Base-by-base conservation (phyloP, 805 yeast genomes). In the Lipomyces japonicus region DNA sequence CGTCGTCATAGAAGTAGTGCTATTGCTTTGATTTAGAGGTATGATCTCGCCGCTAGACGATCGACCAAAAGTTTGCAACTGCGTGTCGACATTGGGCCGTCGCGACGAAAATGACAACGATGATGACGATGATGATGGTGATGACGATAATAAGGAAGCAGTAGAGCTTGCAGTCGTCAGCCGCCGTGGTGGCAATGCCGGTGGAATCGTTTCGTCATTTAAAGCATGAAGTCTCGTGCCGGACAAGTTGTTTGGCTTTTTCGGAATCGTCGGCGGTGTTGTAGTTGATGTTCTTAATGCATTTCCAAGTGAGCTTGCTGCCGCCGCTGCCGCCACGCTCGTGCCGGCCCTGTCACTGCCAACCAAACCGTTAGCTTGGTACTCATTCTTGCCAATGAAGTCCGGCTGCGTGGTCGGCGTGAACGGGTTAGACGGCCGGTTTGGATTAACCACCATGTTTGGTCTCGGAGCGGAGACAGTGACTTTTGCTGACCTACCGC, bases 401-500 rank as follows among this genome's bases (percentile, higher is more conserved):
- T 79, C 84, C 0, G 81, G 80, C 50, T 75, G 78, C 10, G 66
- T 65, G 1, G 77, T 74, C 21, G 65, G 67, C 2, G 71, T 68
- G 61, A 89, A 88, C 21, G 97, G 97, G 63, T 93, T 91, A 2
- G 72, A 70, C 0, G 85, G 80, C 50, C 77, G 69, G 9, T 71
- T 67, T 0, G 95, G 95, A 62, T 93, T 93, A 39, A 90, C 71
- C 25, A 80, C 70, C 57, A 68, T 69, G 48, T 69, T 71, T 9
- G 65, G 63, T 2, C 62, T 64, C 0, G 77, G 77, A 3, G 71
- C 67, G 6, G 64, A 67, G 30, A 81, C 61, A 37, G 76, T 76
- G 3, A 91, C 84, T 62, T 83, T 87, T 1, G 90, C 89, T 10
- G 82, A 77, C 51, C 76, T 74, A 0, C 93, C 91, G 9, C 82